Percentiles rank a stretch among this genome's conserved stretches.
Evolutionary conservation across 352 stramenopile species (phyloP).

Genomic region (Pythium vanterpoolii): DNA sequence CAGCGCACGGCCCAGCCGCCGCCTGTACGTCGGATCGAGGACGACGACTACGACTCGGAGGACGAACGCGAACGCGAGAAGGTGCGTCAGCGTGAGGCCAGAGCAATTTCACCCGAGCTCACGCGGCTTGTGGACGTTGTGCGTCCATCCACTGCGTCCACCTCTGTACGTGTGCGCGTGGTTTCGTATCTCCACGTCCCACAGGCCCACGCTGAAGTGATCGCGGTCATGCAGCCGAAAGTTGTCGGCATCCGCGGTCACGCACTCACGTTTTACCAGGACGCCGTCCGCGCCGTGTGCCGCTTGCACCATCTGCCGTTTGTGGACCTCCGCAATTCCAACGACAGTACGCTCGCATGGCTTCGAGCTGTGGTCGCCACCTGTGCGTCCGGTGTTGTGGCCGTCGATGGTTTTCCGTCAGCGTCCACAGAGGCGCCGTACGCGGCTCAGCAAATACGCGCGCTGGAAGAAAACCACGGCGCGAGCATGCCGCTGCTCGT

Average conservation of each 20-base stretch:
- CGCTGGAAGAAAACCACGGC: constrained; percentile 31
- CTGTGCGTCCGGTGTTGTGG: constrained; percentile 25
- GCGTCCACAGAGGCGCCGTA: constrained; percentile 27
- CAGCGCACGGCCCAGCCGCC: constrained; percentile 23
- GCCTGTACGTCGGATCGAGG: constrained; percentile 21
- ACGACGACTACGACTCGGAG: constrained; percentile 50
- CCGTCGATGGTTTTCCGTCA: constrained; percentile 45
- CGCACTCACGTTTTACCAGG: constrained; percentile 45
- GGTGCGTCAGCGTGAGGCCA: constrained; percentile 21
- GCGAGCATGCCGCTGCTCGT: constrained; percentile 30
- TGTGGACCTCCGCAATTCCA: constrained; percentile 19
- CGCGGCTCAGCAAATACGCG: constrained; percentile 42
- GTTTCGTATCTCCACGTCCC: constrained; percentile 20
- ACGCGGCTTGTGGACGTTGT: constrained; percentile 27
- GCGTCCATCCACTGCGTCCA: not conserved
- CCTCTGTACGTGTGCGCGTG: constrained; percentile 7
- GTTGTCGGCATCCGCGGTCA: constrained; percentile 39
- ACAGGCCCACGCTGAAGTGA: constrained; percentile 11
- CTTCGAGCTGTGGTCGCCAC: constrained; percentile 26
- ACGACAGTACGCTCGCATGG: not conserved
- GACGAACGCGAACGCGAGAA: constrained; percentile 35
- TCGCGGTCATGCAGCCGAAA: constrained; percentile 20
- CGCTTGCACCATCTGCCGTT: constrained; percentile 26
- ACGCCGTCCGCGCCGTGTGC: constrained; percentile 23
- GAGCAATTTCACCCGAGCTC: constrained; percentile 30